A percentile compares a stretch with the other conserved stretches of the same genome.
These are phyloP conservation scores for Phytophthora megakarya DNA, from an alignment of 352 stramenopile species.

Conservation along the genomic window DNA sequence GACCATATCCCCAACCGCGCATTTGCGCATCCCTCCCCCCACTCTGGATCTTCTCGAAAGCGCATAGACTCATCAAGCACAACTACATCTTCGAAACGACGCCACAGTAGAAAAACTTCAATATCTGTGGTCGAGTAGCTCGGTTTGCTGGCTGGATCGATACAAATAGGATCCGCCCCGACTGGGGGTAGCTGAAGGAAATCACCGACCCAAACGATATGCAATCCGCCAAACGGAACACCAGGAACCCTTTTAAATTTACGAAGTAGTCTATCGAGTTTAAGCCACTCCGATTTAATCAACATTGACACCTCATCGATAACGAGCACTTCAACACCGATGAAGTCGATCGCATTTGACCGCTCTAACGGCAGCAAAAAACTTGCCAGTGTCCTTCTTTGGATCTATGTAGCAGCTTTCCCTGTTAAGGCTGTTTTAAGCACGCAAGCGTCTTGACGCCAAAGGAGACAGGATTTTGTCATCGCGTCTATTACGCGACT, in stretches of 20 bases:
- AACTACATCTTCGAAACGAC: background rate
- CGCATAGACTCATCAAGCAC: background rate
- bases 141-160: no score
- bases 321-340: slow-evolving; percentile 9
- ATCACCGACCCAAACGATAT: slow-evolving; percentile 6
- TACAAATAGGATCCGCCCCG: slow-evolving; percentile 4
- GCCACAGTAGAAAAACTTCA: slow-evolving; percentile 6
- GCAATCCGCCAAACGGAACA: slow-evolving; percentile 8
- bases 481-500: no score
- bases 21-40: background rate
- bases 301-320: slow-evolving; percentile 16
- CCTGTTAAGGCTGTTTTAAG: no score
- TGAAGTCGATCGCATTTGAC: no score
- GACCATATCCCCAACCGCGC: background rate
- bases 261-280: slow-evolving; percentile 8
- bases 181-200: slow-evolving; percentile 9
- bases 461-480: no score
- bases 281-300: slow-evolving; percentile 1
- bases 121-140: slow-evolving; percentile 12
- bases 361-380: no score
- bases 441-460: no score
- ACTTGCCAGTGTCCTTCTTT: no score
- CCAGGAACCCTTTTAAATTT: slow-evolving; percentile 1
- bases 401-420: no score
- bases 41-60: slow-evolving; percentile 2